Percentiles rank a stretch among this genome's conserved stretches.
These are phyloP conservation scores for Alternaria atra DNA, from an alignment of 2,329 filamentous ascomycete species.

Conservation along the genomic window DNA sequence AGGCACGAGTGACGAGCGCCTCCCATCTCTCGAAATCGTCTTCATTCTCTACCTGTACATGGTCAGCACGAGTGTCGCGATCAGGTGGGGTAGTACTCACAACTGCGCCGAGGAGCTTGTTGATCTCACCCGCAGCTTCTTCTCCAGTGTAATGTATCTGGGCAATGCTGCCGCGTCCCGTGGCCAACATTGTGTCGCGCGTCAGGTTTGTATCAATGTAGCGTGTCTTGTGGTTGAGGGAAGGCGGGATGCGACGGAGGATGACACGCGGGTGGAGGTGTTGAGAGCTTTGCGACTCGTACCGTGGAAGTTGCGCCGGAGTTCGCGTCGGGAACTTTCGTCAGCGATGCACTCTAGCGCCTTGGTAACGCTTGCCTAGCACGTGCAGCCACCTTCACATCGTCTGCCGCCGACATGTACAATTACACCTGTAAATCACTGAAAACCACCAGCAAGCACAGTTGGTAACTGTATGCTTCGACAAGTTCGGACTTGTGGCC, in stretches of 20 bases:
- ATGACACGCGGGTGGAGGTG: constrained; percentile 12
- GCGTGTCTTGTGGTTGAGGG: constrained; percentile 9
- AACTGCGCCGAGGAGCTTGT: constrained; percentile 78
- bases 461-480: not conserved
- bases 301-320: constrained; percentile 21
- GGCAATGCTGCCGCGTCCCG: constrained; percentile 43
- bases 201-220: not conserved
- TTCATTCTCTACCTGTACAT: constrained; percentile 68
- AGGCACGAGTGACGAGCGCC: constrained; percentile 83
- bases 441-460: not conserved
- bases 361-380: not conserved
- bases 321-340: constrained; percentile 24
- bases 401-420: not conserved
- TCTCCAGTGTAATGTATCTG: constrained; percentile 46
- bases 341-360: constrained; percentile 15
- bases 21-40: constrained; percentile 98
- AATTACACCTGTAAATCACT: not conserved
- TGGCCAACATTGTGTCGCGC: constrained; percentile 37
- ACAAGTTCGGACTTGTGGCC: not conserved
- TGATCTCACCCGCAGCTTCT: constrained; percentile 67
- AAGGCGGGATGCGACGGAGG: constrained; percentile 18
- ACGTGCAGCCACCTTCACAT: constrained; percentile 10
- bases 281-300: constrained; percentile 23
- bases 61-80: constrained; percentile 20
- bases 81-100: constrained; percentile 62